Evolutionary conservation across 2,329 filamentous ascomycete species (phyloP), one percentile per base, ranked within the genome.

Genomic region (Myrmaecium sp.): DNA sequence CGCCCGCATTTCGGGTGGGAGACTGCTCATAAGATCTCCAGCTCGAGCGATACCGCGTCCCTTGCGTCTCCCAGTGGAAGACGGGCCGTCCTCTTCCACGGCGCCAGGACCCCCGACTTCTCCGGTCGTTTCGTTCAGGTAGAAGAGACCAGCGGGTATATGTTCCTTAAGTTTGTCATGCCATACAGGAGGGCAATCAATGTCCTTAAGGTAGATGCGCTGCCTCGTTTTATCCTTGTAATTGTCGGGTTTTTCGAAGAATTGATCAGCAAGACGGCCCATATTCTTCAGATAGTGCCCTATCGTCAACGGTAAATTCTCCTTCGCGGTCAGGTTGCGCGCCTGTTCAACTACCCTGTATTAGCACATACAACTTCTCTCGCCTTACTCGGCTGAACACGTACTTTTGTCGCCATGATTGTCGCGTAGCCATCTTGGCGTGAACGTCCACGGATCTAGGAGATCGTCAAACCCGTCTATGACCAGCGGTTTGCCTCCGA

Each of bases 121-220:
- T 10, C 66, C 65, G 2, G 80, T 71, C 35, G 74, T 78, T 24
- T 86, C 77, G 39, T 94, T 94, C 29, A 93, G 63, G 45, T 95
- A 98, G 46, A 83, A 93, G 0, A 95, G 57, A n/a, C 64, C 71
- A 0, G 74, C 68, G 1, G 86, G 84, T 4, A 95, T 75, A 16
- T 81, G 58, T 26, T 77, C 74, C 36, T 72, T 70, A 11, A 98
- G 56, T 31, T 79, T 74, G 15, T 86, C 66, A 27, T 75, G 72
- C 89, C 89, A 98, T 31, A 86, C 73, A 1, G 66, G 57, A 1
- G 89, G 89, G 39, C 84, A 94, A 48, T 98, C 89, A 32, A 98
- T 94, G 45, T 98, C 89, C 44, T 98, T 98, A 14, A 95, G 57
- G 47, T 98, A 98, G 2, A 95, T 69, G 8, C 89, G 71, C 46